These are phyloP conservation scores for Simplicillium sp. DNA, from an alignment of 2,329 filamentous ascomycete genomes.

Conservation along the genomic window DNA sequence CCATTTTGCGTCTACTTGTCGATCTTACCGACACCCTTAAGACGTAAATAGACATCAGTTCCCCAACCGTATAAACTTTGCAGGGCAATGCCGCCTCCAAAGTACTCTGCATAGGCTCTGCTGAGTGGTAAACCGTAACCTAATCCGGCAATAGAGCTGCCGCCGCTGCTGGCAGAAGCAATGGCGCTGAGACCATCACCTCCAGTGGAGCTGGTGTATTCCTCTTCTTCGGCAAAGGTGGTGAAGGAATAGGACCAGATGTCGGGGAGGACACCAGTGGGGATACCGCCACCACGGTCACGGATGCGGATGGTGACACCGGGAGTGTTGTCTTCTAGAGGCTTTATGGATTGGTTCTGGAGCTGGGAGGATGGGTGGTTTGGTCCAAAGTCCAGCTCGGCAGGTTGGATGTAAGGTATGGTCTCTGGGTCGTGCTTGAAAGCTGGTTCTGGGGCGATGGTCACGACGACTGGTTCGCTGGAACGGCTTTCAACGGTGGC, in stretches of 20 bases:
- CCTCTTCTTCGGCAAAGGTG: constrained; percentile 65
- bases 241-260: constrained; percentile 98
- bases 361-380: constrained; percentile 15
- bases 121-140: constrained; percentile 89
- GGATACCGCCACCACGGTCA: constrained; percentile 89
- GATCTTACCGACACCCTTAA: constrained; percentile 54
- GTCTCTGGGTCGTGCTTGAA: constrained; percentile 16
- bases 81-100: constrained; percentile 89
- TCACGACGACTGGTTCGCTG: constrained; percentile 78
- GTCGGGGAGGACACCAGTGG: constrained; percentile 69
- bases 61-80: constrained; percentile 95
- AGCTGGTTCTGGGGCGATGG: constrained; percentile 65
- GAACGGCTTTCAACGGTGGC: constrained; percentile 83
- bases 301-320: constrained; percentile 93
- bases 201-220: constrained; percentile 28
- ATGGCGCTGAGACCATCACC: constrained; percentile 61
- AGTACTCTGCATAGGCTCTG: constrained; percentile 94
- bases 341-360: constrained; percentile 38
- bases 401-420: constrained; percentile 18
- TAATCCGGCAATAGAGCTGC: constrained; percentile 80
- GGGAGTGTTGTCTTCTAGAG: constrained; percentile 57
- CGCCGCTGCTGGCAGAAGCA: constrained; percentile 59
- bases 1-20: constrained; percentile 13
- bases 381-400: constrained; percentile 25
- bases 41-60: constrained; percentile 56